Evolutionary conservation across 768 basidiomycete genomes (phyloP).

Genomic region (Dioszegia hungarica): DNA sequence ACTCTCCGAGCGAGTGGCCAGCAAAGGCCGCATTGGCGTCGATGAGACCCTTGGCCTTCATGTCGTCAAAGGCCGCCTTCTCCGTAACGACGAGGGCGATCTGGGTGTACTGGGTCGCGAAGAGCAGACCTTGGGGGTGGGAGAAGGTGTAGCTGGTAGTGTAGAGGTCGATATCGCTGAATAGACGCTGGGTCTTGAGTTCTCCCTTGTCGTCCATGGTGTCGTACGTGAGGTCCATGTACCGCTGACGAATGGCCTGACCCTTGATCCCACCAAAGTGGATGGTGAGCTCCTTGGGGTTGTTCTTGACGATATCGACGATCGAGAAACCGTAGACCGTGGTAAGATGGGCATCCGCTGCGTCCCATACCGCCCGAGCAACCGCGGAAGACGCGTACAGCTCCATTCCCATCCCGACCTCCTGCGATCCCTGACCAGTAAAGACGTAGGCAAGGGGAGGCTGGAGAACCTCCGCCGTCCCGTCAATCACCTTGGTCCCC

Average conservation of each 20-base stretch:
- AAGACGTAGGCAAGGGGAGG: conserved; percentile 90
- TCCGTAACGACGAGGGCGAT: conserved; percentile 97
- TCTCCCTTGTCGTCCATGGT: conserved; percentile 93
- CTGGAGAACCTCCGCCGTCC: conserved; percentile 88
- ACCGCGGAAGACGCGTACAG: conserved; percentile 88
- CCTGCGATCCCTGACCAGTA: conserved; percentile 97
- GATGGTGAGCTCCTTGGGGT: conserved; percentile 95
- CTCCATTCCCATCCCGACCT: conserved; percentile 99
- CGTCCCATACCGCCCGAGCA: conserved; percentile 95
- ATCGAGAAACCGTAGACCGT: conserved; percentile 98
- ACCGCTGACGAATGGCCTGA: conserved; percentile 94
- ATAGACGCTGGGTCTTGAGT: conserved; percentile 91
- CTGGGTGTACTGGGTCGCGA: conserved; percentile 97
- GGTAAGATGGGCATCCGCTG: conserved; percentile 85
- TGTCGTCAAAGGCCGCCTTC: conserved; percentile 96
- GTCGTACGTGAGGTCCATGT: conserved; percentile 99
- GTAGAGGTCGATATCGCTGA: conserved; percentile 88
- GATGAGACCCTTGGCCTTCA: conserved; percentile 92
- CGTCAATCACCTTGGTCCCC: conserved; percentile 87
- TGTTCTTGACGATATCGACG: conserved; percentile 96
- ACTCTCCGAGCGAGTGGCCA: conserved; percentile 97
- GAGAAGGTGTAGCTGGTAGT: conserved; percentile 98
- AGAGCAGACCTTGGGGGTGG: conserved; percentile 88
- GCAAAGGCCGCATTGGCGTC: conserved; percentile 90
- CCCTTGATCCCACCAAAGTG: conserved; percentile 99